Evolutionary conservation across 2,329 filamentous ascomycete genomes (phyloP), one percentile per base, ranked within the genome.

Genomic region (Epichloe glyceriae): DNA sequence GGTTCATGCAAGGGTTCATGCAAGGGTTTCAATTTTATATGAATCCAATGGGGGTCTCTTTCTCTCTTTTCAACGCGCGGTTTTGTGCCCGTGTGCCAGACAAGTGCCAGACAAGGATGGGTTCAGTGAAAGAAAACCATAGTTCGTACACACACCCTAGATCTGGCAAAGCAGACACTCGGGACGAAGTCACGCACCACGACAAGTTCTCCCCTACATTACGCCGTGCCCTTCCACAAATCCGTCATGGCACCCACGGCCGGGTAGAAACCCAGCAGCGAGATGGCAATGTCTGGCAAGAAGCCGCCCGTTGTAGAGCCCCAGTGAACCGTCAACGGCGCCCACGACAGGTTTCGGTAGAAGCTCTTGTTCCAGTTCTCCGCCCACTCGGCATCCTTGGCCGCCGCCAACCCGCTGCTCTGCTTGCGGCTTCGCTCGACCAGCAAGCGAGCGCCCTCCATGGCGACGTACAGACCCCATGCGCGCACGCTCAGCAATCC

Each of bases 291-390:
- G 42, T 76, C 73, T 37, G 65, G 64, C 49, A 76, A 57, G 39
- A 65, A 58, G 6, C 86, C 87, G 51, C 78, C 71, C 53, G 86
- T 80, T 40, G 83, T 65, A 3, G 50, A 52, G 60, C 87, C 85
- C 84, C 86, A 95, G 70, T 96, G 88, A 26, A 91, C 62, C 54
- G 87, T 91, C 63, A 95, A 72, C 34, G 90, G 88, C 51, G 86
- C 80, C 81, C 87, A 95, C 34, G 85, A 82, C 54, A 80, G 62
- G 67, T 88, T 89, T 41, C 82, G 76, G 19, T 81, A 72, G 49
- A 91, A 68, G 61, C 83, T 78, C 62, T 76, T 80, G 73, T 77
- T 82, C 79, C 79, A 89, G 53, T 70, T 63, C 12, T 57, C 62
- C 42, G 60, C 59, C 69, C 76, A 79, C 44, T 63, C 67, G 38